These are phyloP conservation scores for Cairneyella variabilis DNA, from an alignment of 495 filamentous ascomycete genomes.

Conservation along the genomic window DNA sequence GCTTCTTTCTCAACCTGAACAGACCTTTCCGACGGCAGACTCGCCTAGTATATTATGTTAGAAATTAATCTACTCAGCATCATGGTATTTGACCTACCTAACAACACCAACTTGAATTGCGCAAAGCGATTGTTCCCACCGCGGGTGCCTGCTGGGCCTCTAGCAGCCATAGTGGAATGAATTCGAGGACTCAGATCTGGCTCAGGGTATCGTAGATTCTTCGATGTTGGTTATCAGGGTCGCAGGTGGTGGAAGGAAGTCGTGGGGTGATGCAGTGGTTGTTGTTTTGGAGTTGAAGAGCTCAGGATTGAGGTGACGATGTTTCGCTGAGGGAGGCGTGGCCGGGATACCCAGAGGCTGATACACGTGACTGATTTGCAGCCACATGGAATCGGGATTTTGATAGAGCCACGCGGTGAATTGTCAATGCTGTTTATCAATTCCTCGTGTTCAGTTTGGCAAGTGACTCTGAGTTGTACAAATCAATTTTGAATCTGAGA, in stretches of 20 bases:
- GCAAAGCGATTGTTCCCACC: conserved; percentile 77
- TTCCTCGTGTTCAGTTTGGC: no score
- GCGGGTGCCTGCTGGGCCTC: conserved; percentile 72
- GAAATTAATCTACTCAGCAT: conserved; percentile 3
- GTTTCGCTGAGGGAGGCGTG: conserved; percentile 3
- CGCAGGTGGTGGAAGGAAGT: background rate
- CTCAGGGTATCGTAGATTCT: background rate
- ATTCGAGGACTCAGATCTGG: background rate
- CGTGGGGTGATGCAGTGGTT: background rate
- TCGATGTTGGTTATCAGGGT: background rate
- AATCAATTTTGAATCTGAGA: no score
- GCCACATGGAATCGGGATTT: conserved; percentile 13
- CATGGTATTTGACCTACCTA: conserved; percentile 60
- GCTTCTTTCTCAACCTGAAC: background rate
- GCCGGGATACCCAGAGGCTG: background rate
- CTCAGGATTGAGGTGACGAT: conserved; percentile 12
- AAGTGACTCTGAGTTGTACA: no score
- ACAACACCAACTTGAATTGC: conserved; percentile 96
- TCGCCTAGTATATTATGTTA: conserved; percentile 58
- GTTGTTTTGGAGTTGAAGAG: background rate
- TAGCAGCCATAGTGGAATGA: conserved; percentile 62
- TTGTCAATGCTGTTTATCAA: no score
- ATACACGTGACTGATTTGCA: conserved; percentile 1
- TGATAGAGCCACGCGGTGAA: background rate
- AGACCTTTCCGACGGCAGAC: conserved; percentile 92